Conservation (phyloP, 1,284 basidiomycete genomes). For the Cryptococcus sp. region DNA sequence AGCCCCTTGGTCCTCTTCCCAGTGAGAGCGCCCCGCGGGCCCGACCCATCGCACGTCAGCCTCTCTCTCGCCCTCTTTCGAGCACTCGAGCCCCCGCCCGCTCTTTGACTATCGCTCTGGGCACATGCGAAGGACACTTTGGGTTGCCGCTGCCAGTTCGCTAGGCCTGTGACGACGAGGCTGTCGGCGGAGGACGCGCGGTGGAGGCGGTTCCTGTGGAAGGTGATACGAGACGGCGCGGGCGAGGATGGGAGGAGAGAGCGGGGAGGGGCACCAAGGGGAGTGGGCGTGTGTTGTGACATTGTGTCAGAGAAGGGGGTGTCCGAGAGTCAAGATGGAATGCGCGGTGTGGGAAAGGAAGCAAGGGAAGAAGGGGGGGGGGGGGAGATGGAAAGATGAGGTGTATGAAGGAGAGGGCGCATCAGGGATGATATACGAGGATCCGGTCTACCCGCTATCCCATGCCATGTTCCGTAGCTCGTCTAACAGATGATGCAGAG, state of each 20-base stretch:
- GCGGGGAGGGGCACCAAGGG: background rate
- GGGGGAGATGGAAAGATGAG: background rate
- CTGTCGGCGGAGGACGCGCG: constrained; percentile 5
- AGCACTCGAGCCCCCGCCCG: background rate
- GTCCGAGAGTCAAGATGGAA: background rate
- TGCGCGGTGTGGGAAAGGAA: background rate
- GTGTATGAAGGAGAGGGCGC: background rate
- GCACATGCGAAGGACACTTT: background rate
- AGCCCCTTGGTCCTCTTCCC: constrained; percentile 6
- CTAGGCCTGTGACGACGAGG: constrained; percentile 10
- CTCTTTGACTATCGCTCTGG: background rate
- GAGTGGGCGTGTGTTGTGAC: constrained; percentile 9
- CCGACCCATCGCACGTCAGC: background rate
- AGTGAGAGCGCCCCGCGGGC: background rate
- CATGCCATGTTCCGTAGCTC: too few relatives aligned
- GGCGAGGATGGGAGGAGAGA: constrained; percentile 13
- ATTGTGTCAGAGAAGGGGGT: background rate
- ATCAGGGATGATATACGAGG: too few relatives aligned
- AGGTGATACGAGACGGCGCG: background rate
- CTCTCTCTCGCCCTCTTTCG: background rate
- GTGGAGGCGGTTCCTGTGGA: background rate
- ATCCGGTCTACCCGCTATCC: too few relatives aligned
- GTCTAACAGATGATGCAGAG: background rate
- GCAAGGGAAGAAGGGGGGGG: background rate
- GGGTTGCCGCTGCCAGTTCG: constrained; percentile 14